Base-by-base conservation (phyloP, 257 asterid species). In the Solanum neorickii region DNA sequence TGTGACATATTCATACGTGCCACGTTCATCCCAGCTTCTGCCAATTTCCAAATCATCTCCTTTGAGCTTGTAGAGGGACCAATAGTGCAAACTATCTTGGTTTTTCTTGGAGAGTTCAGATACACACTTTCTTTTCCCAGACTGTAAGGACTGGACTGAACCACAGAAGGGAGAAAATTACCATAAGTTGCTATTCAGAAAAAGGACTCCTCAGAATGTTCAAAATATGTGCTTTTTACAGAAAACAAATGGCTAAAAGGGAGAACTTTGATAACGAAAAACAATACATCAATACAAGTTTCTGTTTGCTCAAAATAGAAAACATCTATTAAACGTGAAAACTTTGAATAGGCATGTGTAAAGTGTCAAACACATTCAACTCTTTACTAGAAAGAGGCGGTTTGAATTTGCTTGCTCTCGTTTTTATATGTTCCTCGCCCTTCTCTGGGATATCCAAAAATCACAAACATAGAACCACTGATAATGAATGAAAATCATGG, bases 1-100 rank as follows among this genome's bases (percentile, higher is more conserved):
- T 97, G 99, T 13, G 99, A 97, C 99, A 97, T 97, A 89, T 97
- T 97, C 83, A 96, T 89, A 85, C 98, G 99, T 27, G 99, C 99
- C 86, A 97, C 99, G 52, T 95, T 95, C 99, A 97, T 97, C 91
- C 99, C 99, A 82, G 93, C 88, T 88, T 97, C 98, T 27, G 99
- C 99, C 89, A 97, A 90, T 89, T 96, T 97, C 99, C 99, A 94
- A 86, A 97, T 97, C 99, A 96, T 97, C 75, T 97, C 99, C 21
- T 95, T 94, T 12, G 99, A 94, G 94, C 98, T 97, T 72, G 97
- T 93, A 47, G 99, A 96, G 89, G 99, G 99, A 62, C 99, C 99
- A 86, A 97, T 96, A 2, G 99, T 96, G 80, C 99, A 96, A 47
- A 97, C 93, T 52, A 97, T 95, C 93, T 97, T 97, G n/a, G 99